Evolutionary conservation across 2,329 filamentous ascomycete species (phyloP).

Genomic region (Talaromyces sp.): DNA sequence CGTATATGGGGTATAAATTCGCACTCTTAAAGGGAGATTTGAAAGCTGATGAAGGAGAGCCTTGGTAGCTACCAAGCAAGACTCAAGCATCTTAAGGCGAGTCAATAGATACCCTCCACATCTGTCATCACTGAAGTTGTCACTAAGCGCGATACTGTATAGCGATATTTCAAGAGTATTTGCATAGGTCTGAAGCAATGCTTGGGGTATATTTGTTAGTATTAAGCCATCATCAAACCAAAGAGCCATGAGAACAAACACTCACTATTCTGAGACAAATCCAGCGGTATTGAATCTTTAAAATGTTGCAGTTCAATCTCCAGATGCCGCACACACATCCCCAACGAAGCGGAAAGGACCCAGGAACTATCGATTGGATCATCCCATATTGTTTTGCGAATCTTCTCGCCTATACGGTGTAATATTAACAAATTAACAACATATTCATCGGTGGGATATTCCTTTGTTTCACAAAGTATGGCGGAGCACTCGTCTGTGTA

Average conservation of each 20-base stretch:
- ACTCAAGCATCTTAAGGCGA: background rate
- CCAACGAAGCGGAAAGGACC: background rate
- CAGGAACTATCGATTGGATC: background rate
- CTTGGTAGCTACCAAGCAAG: background rate
- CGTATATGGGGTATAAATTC: background rate
- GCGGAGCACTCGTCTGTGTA: background rate
- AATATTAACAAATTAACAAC: background rate
- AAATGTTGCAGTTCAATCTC: background rate
- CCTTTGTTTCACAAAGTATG: background rate
- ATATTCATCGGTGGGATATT: background rate
- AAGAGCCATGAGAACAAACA: background rate
- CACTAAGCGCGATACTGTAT: background rate
- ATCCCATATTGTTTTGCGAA: background rate
- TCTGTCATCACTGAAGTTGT: background rate
- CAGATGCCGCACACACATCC: background rate
- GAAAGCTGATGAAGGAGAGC: background rate
- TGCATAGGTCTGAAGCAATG: background rate
- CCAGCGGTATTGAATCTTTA: background rate
- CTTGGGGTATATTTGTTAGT: background rate
- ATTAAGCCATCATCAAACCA: background rate
- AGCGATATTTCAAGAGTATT: background rate
- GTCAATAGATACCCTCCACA: background rate
- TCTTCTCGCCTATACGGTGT: background rate
- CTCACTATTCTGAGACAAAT: background rate
- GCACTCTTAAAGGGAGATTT: background rate